Evolutionary conservation across 352 stramenopile genomes (phyloP).

Genomic region (Phytophthora fragariae): DNA sequence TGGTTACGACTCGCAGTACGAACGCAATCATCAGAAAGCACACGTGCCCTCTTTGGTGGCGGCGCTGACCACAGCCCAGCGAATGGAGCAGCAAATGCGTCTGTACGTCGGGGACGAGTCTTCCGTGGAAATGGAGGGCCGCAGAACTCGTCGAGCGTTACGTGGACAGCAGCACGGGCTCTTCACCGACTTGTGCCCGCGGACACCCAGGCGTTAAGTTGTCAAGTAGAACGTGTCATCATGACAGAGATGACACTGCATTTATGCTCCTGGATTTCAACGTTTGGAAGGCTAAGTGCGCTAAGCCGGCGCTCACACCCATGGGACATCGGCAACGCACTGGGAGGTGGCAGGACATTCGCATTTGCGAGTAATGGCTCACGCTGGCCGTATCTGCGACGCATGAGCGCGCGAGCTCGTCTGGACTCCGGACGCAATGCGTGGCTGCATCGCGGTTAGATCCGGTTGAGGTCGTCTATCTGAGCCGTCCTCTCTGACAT

Average conservation of each 20-base stretch:
- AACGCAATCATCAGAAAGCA: slow-evolving; percentile 13
- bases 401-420: slow-evolving; percentile 2
- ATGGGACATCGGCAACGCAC: slow-evolving; percentile 21
- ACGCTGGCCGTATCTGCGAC: slow-evolving; percentile 13
- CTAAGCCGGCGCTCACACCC: background rate
- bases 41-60: background rate
- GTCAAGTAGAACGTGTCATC: background rate
- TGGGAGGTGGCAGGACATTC: slow-evolving; percentile 15
- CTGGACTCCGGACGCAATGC: background rate
- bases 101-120: slow-evolving; percentile 13
- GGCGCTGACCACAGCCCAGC: slow-evolving; percentile 24
- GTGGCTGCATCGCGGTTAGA: background rate
- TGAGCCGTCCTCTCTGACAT: background rate
- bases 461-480: background rate
- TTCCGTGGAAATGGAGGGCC: slow-evolving; percentile 12
- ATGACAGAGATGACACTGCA: background rate
- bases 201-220: background rate
- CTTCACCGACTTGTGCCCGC: background rate
- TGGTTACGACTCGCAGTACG: slow-evolving; percentile 1
- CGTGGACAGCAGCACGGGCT: slow-evolving; percentile 5
- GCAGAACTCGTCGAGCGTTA: slow-evolving; percentile 6
- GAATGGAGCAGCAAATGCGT: background rate
- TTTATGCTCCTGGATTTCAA: background rate
- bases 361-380: slow-evolving; percentile 3
- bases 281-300: background rate